phyloP scores from a whole-genome alignment of 352 stramenopile species.

The Phytopythium aichiense region DNA sequence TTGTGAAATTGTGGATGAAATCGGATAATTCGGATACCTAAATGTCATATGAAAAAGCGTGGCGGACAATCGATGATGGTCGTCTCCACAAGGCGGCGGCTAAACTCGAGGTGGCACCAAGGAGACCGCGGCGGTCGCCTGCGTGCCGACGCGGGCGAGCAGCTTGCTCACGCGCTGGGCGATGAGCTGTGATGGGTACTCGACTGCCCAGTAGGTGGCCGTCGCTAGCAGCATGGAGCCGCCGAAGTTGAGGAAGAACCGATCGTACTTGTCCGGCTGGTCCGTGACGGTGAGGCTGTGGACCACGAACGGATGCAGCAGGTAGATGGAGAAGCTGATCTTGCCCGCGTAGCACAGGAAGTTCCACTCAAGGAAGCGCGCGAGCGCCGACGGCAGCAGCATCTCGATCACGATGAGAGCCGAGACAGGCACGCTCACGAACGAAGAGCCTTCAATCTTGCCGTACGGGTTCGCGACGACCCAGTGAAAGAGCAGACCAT shows the following conservation, averaged over 20 bases:
- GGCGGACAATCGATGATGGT: no score
- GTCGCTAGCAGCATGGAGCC: slow-evolving; percentile 20
- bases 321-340: slow-evolving; percentile 44
- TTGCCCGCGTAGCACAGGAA: slow-evolving; percentile 37
- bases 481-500: slow-evolving; percentile 37
- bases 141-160: neutral
- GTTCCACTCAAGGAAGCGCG: slow-evolving; percentile 34
- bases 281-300: slow-evolving; percentile 8
- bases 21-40: no score
- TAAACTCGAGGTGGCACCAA: neutral
- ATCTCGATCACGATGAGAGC: slow-evolving; percentile 34
- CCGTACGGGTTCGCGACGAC: slow-evolving; percentile 16
- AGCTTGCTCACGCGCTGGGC: slow-evolving; percentile 8
- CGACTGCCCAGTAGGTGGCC: slow-evolving; percentile 16
- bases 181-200: slow-evolving; percentile 15
- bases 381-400: slow-evolving; percentile 26
- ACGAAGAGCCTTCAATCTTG: slow-evolving; percentile 19
- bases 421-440: slow-evolving; percentile 26
- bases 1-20: no score
- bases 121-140: neutral
- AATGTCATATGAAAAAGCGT: no score
- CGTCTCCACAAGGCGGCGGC: no score
- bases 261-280: slow-evolving; percentile 10
- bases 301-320: slow-evolving; percentile 42
- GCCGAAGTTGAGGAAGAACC: slow-evolving; percentile 13